Evolutionary conservation across 169 alveolate genomes (phyloP).

Genomic region (Cyclospora cayetanensis): DNA sequence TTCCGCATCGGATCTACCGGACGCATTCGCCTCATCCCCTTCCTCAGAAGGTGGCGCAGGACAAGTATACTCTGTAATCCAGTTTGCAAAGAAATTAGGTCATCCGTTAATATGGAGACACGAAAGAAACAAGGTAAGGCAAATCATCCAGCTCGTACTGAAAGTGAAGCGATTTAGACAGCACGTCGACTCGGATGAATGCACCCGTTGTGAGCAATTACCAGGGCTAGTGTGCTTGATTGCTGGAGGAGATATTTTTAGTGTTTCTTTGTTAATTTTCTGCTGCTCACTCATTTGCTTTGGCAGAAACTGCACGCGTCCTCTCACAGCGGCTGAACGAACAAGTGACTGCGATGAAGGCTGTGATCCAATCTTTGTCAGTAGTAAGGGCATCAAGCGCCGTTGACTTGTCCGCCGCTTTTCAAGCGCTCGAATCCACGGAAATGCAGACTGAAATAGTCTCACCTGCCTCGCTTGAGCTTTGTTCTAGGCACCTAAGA

Average conservation of each 20-base stretch:
- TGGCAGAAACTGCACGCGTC: not conserved
- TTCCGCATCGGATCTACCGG: not conserved
- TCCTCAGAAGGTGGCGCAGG: not conserved
- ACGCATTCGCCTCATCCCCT: not conserved
- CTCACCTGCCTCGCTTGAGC: not conserved
- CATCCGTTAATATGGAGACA: not conserved
- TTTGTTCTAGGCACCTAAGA: not conserved
- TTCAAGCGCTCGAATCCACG: not conserved
- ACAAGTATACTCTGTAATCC: not conserved
- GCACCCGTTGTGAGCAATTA: too few species aligned
- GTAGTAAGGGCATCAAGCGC: not conserved
- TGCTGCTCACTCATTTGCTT: not conserved
- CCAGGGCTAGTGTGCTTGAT: too few species aligned
- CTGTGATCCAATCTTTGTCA: not conserved
- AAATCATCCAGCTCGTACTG: too few species aligned
- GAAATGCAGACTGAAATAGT: not conserved
- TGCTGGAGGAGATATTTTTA: not conserved
- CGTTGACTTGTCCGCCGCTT: not conserved
- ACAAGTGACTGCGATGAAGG: not conserved
- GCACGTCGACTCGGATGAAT: too few species aligned
- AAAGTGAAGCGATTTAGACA: too few species aligned
- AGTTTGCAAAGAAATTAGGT: not conserved
- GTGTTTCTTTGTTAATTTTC: not conserved
- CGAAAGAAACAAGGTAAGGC: not conserved
- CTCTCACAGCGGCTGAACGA: not conserved